Conservation (phyloP, 169 alveolate genomes). For the Cryptosporidium ubiquitum region DNA sequence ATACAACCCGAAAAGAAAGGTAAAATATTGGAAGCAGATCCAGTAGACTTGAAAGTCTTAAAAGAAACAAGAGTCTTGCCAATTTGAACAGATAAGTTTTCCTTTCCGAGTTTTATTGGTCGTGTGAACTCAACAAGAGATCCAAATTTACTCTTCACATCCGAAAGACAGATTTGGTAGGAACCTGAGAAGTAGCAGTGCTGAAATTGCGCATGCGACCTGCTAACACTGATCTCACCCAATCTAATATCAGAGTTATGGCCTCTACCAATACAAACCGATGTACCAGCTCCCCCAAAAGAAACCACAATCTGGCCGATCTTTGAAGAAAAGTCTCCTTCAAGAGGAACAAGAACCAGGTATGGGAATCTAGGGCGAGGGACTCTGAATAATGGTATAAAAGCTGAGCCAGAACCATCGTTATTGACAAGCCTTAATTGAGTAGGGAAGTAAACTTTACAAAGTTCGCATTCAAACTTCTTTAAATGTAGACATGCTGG, state of each 20-base stretch:
- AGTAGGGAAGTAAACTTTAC: slow-evolving; percentile 59
- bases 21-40: slow-evolving; percentile 19
- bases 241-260: slow-evolving; percentile 85
- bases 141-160: slow-evolving; percentile 62
- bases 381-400: slow-evolving; percentile 44
- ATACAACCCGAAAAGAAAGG: slow-evolving; percentile 37
- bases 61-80: slow-evolving; percentile 48
- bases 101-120: slow-evolving; percentile 64
- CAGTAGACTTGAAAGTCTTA: slow-evolving; percentile 35
- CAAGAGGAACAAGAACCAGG: slow-evolving; percentile 64
- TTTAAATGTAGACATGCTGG: slow-evolving; percentile 57
- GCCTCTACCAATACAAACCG: slow-evolving; percentile 83
- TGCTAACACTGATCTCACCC: slow-evolving; percentile 86
- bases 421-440: slow-evolving; percentile 6
- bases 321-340: slow-evolving; percentile 46
- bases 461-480: slow-evolving; percentile 70
- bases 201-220: slow-evolving; percentile 80
- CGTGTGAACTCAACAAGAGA: slow-evolving; percentile 52
- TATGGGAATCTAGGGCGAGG: slow-evolving; percentile 73
- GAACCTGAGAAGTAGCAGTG: slow-evolving; percentile 18
- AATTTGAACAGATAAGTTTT: slow-evolving; percentile 40
- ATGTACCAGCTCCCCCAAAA: slow-evolving; percentile 37
- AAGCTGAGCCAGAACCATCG: neutral
- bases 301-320: slow-evolving; percentile 66
- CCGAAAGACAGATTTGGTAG: slow-evolving; percentile 45